Evolutionary conservation across 768 basidiomycete species (phyloP).

Genomic region (Russula virescens): DNA sequence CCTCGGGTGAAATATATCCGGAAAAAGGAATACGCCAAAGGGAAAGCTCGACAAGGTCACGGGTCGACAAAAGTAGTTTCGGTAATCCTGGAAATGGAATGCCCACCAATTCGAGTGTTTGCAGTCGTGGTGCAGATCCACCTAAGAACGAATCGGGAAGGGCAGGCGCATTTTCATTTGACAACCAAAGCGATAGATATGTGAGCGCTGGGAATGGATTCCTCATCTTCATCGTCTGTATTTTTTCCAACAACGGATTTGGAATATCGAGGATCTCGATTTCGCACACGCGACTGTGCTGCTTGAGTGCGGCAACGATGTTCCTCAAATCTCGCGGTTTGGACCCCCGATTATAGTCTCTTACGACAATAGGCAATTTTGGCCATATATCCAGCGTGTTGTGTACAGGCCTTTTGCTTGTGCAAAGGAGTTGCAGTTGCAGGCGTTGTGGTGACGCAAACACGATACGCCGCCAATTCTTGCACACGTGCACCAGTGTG

Average conservation of each 20-base stretch:
- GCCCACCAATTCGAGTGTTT: neutral
- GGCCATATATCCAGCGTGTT: neutral
- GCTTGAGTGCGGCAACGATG: neutral
- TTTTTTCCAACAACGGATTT: no score
- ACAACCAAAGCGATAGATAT: constrained; percentile 1
- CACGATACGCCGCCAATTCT: neutral
- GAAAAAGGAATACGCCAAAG: no score
- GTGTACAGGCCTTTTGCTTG: neutral
- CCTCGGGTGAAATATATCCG: no score
- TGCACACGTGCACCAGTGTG: neutral
- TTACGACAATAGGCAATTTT: neutral
- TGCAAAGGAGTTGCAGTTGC: neutral
- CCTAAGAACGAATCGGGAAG: neutral
- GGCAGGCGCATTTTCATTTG: no score
- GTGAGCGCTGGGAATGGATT: no score
- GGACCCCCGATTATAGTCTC: no score
- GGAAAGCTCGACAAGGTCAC: neutral
- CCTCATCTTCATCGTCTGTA: neutral
- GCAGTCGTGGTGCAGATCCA: neutral
- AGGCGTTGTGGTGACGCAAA: neutral
- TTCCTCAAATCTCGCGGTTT: no score
- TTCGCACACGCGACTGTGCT: neutral
- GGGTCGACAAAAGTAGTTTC: neutral
- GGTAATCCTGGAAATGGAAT: neutral
- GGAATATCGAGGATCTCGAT: neutral